Conservation (phyloP, 257 asterid species). For the Solanum phureja region DNA sequence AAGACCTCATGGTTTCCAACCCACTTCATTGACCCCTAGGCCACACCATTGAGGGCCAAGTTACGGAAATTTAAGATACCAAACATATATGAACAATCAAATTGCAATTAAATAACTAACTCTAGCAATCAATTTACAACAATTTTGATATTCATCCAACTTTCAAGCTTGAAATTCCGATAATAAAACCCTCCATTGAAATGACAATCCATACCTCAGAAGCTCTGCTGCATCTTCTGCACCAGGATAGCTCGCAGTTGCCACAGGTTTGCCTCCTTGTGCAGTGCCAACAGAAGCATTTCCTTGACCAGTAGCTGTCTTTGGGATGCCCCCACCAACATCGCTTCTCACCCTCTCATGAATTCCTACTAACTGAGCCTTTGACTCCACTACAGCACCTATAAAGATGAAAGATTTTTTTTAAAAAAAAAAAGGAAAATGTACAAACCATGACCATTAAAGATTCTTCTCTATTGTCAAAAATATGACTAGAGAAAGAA, state of each 20-base stretch:
- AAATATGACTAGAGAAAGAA: neutral
- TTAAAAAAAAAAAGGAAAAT: neutral
- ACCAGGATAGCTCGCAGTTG: conserved; percentile 53
- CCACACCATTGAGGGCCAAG: neutral
- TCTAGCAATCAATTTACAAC: neutral
- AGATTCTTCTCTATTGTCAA: neutral
- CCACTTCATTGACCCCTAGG: neutral
- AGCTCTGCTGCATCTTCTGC: conserved; percentile 87
- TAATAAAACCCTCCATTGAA: neutral
- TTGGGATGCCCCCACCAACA: conserved; percentile 30
- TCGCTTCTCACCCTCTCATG: conserved; percentile 97
- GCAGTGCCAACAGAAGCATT: conserved; percentile 16
- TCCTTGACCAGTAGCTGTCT: conserved; percentile 20
- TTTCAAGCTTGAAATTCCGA: neutral
- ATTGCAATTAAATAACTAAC: neutral
- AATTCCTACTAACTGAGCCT: conserved; percentile 71
- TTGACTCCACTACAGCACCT: conserved; percentile 86
- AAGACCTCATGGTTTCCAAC: neutral
- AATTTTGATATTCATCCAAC: neutral
- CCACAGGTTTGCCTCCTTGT: conserved; percentile 52
- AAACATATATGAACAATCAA: neutral
- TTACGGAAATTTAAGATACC: neutral
- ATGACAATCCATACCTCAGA: conserved; percentile 39
- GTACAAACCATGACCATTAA: neutral
- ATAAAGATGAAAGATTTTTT: neutral